Evolutionary conservation across 257 asterid species (phyloP).

Genomic region (Solanum tarapatanum): DNA sequence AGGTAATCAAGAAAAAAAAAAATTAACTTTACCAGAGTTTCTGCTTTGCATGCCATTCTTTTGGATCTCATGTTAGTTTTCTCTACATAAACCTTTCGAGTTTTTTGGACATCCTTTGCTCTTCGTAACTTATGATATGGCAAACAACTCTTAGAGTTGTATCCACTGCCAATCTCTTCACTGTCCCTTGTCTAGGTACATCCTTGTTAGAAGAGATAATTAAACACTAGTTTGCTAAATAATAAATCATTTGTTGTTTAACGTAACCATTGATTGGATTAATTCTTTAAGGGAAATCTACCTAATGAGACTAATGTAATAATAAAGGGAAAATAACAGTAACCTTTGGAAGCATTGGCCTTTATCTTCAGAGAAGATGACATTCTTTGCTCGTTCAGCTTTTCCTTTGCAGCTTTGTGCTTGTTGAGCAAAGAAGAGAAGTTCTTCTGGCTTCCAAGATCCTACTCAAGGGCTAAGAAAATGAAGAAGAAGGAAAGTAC

Average conservation of each 20-base stretch:
- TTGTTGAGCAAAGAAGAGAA: constrained; percentile 95
- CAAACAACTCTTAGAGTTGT: constrained; percentile 96
- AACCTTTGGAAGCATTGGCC: constrained; percentile 99
- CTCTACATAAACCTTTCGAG: constrained; percentile 72
- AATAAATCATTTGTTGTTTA: neutral
- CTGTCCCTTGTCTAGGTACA: constrained; percentile 57
- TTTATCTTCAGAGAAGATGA: constrained; percentile 87
- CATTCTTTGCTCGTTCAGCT: constrained; percentile 91
- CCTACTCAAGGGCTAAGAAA: neutral
- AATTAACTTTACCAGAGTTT: constrained; percentile 69
- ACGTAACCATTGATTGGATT: neutral
- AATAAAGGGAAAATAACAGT: neutral
- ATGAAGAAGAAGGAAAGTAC: neutral
- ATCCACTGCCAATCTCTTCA: constrained; percentile 94
- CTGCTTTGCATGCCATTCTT: constrained; percentile 98
- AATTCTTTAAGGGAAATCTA: neutral
- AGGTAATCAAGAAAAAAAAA: neutral
- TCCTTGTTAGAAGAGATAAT: constrained; percentile 10
- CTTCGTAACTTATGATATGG: constrained; percentile 91
- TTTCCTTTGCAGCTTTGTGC: constrained; percentile 77
- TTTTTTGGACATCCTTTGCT: constrained; percentile 59
- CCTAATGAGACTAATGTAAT: neutral
- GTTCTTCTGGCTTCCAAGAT: constrained; percentile 35
- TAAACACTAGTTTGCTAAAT: neutral
- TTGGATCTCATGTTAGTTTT: constrained; percentile 94